Conservation (phyloP, 2,329 filamentous ascomycete genomes). For the Rutstroemia sydowiana region DNA sequence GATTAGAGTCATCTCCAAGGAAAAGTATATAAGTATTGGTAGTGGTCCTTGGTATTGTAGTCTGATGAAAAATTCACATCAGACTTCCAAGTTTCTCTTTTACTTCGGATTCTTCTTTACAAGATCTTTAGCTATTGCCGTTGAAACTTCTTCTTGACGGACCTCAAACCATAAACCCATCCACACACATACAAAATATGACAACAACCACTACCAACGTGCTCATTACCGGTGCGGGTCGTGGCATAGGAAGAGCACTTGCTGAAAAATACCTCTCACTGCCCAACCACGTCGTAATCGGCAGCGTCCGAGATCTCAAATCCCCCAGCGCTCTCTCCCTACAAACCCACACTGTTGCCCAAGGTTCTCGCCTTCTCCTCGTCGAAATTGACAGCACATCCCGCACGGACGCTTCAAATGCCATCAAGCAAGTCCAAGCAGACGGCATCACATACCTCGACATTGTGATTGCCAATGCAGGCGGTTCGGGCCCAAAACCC, state of each 20-base stretch:
- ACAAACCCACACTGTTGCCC: conserved; percentile 13
- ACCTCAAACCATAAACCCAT: too few relatives aligned
- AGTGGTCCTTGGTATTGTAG: too few relatives aligned
- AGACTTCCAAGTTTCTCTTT: too few relatives aligned
- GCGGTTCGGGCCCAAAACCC: too few relatives aligned
- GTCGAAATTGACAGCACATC: conserved; percentile 36
- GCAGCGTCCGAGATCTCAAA: conserved; percentile 29
- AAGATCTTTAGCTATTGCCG: too few relatives aligned
- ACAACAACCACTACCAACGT: not conserved
- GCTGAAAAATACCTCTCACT: conserved; percentile 4
- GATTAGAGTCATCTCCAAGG: too few relatives aligned
- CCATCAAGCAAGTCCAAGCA: conserved; percentile 29
- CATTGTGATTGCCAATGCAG: conserved; percentile 46
- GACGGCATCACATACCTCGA: conserved; percentile 38
- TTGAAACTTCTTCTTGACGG: too few relatives aligned
- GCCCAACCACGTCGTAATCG: conserved; percentile 33
- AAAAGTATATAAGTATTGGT: too few relatives aligned
- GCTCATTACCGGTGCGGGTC: not conserved
- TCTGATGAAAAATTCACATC: too few relatives aligned
- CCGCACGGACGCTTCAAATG: conserved; percentile 30
- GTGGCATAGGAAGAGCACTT: not conserved
- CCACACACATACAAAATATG: too few relatives aligned
- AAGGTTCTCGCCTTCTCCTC: conserved; percentile 32
- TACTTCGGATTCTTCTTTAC: too few relatives aligned
- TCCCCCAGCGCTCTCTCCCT: conserved; percentile 27